Percentiles rank a stretch among this genome's conserved stretches.
Conservation (phyloP, 495 filamentous ascomycete species). For the Talaromyces trachyspermus region DNA sequence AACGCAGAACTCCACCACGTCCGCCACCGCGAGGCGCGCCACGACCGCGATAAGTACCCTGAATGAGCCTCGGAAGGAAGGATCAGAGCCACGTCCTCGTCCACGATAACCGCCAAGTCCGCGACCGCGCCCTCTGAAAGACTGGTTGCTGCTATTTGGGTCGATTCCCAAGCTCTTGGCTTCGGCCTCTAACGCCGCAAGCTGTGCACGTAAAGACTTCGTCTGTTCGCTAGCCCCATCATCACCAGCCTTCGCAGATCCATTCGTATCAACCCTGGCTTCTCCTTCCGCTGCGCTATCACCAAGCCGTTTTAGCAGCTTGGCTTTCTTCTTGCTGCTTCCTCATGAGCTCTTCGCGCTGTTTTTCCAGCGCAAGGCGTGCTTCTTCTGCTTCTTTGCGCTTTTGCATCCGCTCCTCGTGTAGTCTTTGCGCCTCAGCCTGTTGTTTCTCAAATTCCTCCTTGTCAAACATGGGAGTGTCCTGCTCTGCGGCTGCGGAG, state of each 20-base stretch:
- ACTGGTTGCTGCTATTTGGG: conserved; percentile 24
- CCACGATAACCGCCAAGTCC: conserved; percentile 28
- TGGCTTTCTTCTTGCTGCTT: conserved; percentile 67
- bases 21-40: conserved; percentile 45
- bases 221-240: conserved; percentile 51
- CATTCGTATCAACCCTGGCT: conserved; percentile 19
- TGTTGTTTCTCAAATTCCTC: conserved; percentile 73
- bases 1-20: conserved; percentile 58
- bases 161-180: conserved; percentile 75
- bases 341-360: conserved; percentile 66
- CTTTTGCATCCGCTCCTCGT: conserved; percentile 71
- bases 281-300: conserved; percentile 15
- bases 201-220: conserved; percentile 64
- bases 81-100: conserved; percentile 41
- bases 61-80: conserved; percentile 34
- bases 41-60: conserved; percentile 52
- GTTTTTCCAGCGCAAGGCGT: conserved; percentile 64
- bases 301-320: conserved; percentile 55
- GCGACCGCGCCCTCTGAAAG: conserved; percentile 40
- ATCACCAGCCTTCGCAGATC: conserved; percentile 13
- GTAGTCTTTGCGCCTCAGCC: conserved; percentile 66
- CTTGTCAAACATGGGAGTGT: conserved; percentile 53
- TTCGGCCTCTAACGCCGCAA: conserved; percentile 79
- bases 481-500: conserved; percentile 15
- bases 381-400: conserved; percentile 67